A percentile compares a stretch with the other conserved stretches of the same genome.
Conservation (phyloP, 75 land plant species). For the Selaginella tamariscina region DNA sequence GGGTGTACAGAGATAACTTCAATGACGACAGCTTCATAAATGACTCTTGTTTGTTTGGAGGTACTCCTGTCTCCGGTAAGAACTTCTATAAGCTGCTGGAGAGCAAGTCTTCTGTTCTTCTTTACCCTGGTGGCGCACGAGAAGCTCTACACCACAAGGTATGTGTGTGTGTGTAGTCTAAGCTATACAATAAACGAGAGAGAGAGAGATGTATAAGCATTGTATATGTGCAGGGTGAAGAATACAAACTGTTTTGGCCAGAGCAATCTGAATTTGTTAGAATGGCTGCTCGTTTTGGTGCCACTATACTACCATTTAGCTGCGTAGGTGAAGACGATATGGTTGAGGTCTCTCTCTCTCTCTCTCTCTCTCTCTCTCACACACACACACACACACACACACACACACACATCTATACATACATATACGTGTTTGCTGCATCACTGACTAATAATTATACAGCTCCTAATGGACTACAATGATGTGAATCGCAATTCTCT, state of each 20-base stretch:
- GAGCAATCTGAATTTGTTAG: conserved; percentile 89
- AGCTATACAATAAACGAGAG: no score
- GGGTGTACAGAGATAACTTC: conserved; percentile 9
- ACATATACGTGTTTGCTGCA: background rate
- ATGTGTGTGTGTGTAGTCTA: no score
- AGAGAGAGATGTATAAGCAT: no score
- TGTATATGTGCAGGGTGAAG: conserved; percentile 80
- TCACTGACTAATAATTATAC: conserved; percentile 19
- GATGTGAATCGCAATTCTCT: conserved; percentile 49
- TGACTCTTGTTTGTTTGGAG: conserved; percentile 49
- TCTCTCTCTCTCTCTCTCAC: no score
- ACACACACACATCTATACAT: background rate
- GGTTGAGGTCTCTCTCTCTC: conserved; percentile 41
- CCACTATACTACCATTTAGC: conserved; percentile 83
- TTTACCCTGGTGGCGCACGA: conserved; percentile 90
- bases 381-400: no score
- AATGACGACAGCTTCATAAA: conserved; percentile 36
- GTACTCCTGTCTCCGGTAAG: conserved; percentile 45
- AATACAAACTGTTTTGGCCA: conserved; percentile 87
- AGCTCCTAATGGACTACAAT: conserved; percentile 69
- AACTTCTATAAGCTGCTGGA: conserved; percentile 44
- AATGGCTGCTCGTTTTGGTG: conserved; percentile 88
- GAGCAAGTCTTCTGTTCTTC: conserved; percentile 46
- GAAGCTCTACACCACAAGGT: conserved; percentile 93
- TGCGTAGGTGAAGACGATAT: conserved; percentile 92